These are phyloP conservation scores for Fusarium sublunatum DNA, from an alignment of 2,329 filamentous ascomycete species.

Conservation along the genomic window DNA sequence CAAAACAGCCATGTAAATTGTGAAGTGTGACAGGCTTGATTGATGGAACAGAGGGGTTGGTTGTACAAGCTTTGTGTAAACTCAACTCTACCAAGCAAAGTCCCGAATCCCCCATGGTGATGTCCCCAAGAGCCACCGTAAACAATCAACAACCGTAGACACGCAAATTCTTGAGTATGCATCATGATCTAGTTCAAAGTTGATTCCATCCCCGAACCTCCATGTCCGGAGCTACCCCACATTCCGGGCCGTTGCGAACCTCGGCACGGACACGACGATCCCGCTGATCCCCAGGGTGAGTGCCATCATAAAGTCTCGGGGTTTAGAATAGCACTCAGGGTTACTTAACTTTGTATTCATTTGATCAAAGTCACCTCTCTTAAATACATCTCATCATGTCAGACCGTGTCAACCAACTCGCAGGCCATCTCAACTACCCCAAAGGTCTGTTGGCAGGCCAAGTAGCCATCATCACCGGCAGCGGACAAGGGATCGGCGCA, in stretches of 20 bases:
- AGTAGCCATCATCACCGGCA: slow-evolving; percentile 87
- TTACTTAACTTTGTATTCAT: neutral
- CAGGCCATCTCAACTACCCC: slow-evolving; percentile 84
- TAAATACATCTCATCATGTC: slow-evolving; percentile 53
- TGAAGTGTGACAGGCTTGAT: too few relatives aligned
- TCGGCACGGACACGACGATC: slow-evolving; percentile 41
- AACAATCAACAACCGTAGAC: too few relatives aligned
- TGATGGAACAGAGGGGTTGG: too few relatives aligned
- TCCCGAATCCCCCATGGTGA: too few relatives aligned
- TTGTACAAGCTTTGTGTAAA: too few relatives aligned
- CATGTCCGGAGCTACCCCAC: slow-evolving; percentile 41
- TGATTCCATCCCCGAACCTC: slow-evolving; percentile 4
- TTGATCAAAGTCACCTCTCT: neutral
- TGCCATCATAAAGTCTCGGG: slow-evolving; percentile 7
- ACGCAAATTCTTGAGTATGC: too few relatives aligned
- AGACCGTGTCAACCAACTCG: slow-evolving; percentile 76
- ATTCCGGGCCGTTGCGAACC: slow-evolving; percentile 43
- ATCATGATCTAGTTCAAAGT: neutral
- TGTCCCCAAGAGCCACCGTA: too few relatives aligned
- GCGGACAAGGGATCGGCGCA: slow-evolving; percentile 88
- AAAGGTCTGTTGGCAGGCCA: slow-evolving; percentile 82
- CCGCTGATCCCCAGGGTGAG: slow-evolving; percentile 6
- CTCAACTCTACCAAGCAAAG: too few relatives aligned
- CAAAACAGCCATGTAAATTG: neutral
- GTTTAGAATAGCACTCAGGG: neutral